Evolutionary conservation across 2,329 filamentous ascomycete species (phyloP).

Genomic region (Ramularia endophylla): DNA sequence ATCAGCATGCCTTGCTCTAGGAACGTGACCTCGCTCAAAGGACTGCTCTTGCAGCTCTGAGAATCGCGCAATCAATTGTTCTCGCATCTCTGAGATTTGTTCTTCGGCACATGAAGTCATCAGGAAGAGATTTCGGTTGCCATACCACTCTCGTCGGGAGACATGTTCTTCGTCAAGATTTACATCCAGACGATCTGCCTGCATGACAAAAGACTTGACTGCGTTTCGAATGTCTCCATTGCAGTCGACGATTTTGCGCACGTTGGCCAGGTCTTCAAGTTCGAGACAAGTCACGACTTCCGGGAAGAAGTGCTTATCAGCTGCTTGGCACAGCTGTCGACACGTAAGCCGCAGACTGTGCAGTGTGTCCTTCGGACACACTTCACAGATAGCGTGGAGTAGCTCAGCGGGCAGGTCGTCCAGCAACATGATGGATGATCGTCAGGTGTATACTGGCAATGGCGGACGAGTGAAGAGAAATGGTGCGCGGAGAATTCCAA

Average conservation of each 20-base stretch:
- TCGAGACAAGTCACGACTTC: constrained; percentile 1
- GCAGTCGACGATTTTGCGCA: not conserved
- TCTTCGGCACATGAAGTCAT: not conserved
- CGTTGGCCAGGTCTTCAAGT: not conserved
- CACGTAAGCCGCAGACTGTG: not conserved
- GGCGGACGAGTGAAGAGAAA: too few species aligned
- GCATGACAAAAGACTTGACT: not conserved
- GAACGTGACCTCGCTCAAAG: not conserved
- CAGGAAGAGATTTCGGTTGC: not conserved
- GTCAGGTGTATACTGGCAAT: too few species aligned
- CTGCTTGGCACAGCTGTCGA: not conserved
- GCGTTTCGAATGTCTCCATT: not conserved
- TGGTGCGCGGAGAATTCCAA: too few species aligned
- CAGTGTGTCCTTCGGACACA: not conserved
- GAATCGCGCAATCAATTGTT: not conserved
- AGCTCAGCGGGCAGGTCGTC: not conserved
- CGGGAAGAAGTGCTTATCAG: constrained; percentile 1
- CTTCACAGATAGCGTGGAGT: constrained; percentile 1
- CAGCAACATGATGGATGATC: not conserved
- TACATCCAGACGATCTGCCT: not conserved
- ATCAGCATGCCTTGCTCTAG: not conserved
- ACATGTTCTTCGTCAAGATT: not conserved
- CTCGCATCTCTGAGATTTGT: not conserved
- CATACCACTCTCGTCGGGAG: not conserved
- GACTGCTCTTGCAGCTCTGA: not conserved